Conservation (phyloP, 768 basidiomycete genomes). For the Pleurotus ostreatus region DNA sequence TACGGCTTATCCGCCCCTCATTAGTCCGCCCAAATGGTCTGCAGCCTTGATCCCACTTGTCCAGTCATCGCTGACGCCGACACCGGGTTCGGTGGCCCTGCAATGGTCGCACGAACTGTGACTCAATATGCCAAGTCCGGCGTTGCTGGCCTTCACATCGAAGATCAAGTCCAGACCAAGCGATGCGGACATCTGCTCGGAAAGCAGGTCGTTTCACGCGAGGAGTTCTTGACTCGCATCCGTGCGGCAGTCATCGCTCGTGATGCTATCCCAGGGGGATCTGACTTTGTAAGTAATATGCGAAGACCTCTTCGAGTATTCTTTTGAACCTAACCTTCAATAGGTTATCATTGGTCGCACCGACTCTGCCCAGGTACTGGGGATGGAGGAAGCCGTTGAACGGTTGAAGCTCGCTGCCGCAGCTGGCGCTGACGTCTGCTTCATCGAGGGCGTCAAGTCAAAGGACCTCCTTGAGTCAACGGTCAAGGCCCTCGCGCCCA, state of each 20-base stretch:
- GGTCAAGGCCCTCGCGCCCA: constrained; percentile 65
- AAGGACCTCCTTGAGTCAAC: constrained; percentile 60
- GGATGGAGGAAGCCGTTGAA: constrained; percentile 70
- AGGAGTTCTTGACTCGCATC: constrained; percentile 71
- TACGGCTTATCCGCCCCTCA: constrained; percentile 1
- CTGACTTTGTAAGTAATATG: constrained; percentile 58
- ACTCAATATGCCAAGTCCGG: constrained; percentile 66
- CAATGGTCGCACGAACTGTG: constrained; percentile 74
- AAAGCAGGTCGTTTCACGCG: constrained; percentile 77
- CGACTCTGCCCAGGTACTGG: constrained; percentile 73
- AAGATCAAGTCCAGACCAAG: constrained; percentile 82
- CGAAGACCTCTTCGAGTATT: not conserved
- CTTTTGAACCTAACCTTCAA: not conserved
- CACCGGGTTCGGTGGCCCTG: constrained; percentile 75
- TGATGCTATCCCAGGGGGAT: constrained; percentile 68
- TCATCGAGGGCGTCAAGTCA: constrained; percentile 75
- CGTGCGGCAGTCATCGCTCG: constrained; percentile 76
- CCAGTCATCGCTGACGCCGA: constrained; percentile 82
- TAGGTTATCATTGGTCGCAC: constrained; percentile 74
- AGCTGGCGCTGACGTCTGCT: constrained; percentile 76
- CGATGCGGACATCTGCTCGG: constrained; percentile 78
- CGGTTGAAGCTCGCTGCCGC: constrained; percentile 69
- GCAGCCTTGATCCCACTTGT: constrained; percentile 54
- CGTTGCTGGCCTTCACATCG: constrained; percentile 73
- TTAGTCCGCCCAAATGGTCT: constrained; percentile 67